These are phyloP conservation scores for Biscutella laevigata DNA, from an alignment of 441 rosid genomes.

Conservation along the genomic window DNA sequence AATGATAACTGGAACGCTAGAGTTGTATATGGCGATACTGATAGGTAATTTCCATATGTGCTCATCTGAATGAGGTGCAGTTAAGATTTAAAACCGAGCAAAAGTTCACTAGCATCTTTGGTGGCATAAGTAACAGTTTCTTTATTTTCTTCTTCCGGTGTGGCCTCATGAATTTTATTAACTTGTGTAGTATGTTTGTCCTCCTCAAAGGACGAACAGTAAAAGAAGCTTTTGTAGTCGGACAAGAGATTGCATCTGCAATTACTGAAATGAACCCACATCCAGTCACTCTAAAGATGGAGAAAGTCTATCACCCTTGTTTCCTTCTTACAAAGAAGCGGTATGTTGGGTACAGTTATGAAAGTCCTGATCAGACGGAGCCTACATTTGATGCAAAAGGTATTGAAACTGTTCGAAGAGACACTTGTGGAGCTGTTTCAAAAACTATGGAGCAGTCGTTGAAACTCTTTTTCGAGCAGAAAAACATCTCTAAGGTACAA, in stretches of 20 bases:
- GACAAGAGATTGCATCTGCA: slow-evolving; percentile 79
- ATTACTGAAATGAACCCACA: slow-evolving; percentile 81
- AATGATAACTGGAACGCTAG: slow-evolving; percentile 71
- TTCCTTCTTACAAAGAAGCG: slow-evolving; percentile 97
- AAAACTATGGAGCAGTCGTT: slow-evolving; percentile 86
- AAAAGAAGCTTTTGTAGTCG: slow-evolving; percentile 63
- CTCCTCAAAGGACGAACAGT: slow-evolving; percentile 74
- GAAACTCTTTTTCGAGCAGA: slow-evolving; percentile 68
- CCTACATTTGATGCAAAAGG: slow-evolving; percentile 96
- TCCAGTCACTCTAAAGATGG: slow-evolving; percentile 89
- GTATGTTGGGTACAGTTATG: slow-evolving; percentile 92
- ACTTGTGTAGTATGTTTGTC: slow-evolving; percentile 81
- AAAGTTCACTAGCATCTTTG: neutral
- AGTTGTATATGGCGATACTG: slow-evolving; percentile 93
- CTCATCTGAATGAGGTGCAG: neutral
- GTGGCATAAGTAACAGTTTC: neutral
- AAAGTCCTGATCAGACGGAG: slow-evolving; percentile 58
- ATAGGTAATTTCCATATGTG: slow-evolving; percentile 45
- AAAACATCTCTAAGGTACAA: slow-evolving; percentile 55
- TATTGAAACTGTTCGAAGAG: slow-evolving; percentile 94
- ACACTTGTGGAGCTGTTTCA: slow-evolving; percentile 79
- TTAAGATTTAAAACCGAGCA: neutral
- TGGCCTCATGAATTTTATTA: slow-evolving; percentile 14
- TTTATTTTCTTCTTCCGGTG: slow-evolving; percentile 6
- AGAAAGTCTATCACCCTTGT: slow-evolving; percentile 90